These are phyloP conservation scores for Aureobasidium pullulans DNA, from an alignment of 2,329 filamentous ascomycete species.

Conservation along the genomic window DNA sequence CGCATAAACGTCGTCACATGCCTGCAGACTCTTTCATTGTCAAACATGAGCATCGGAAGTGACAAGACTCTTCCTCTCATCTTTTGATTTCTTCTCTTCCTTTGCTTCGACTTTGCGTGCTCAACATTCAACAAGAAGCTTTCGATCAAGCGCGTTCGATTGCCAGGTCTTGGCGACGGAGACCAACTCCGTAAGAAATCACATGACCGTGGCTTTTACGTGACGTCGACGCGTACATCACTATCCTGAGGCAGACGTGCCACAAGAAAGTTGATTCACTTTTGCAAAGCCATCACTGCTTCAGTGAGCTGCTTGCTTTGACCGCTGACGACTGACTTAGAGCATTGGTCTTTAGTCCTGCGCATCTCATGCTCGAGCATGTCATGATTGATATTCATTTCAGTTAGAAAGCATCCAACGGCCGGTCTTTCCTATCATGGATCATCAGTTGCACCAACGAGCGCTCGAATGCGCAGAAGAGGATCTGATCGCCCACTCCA, in stretches of 20 bases:
- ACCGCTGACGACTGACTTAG: neutral
- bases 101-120: too few species aligned
- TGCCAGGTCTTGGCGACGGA: too few species aligned
- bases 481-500: neutral
- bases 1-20: too few species aligned
- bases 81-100: too few species aligned
- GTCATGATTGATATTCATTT: neutral
- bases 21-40: too few species aligned
- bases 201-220: neutral
- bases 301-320: neutral
- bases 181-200: neutral
- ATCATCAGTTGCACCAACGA: neutral
- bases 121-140: too few species aligned
- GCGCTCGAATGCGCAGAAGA: conserved; percentile 14
- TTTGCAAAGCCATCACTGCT: neutral
- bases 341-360: neutral
- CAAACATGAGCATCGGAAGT: too few species aligned
- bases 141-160: too few species aligned
- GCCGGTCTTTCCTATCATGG: neutral
- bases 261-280: neutral
- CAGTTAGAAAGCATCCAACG: neutral
- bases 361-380: neutral
- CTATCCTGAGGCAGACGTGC: neutral
- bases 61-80: too few species aligned
- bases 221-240: neutral